phyloP scores from a whole-genome alignment of 2,329 filamentous ascomycete species.

The Cladophialophora bantiana region DNA sequence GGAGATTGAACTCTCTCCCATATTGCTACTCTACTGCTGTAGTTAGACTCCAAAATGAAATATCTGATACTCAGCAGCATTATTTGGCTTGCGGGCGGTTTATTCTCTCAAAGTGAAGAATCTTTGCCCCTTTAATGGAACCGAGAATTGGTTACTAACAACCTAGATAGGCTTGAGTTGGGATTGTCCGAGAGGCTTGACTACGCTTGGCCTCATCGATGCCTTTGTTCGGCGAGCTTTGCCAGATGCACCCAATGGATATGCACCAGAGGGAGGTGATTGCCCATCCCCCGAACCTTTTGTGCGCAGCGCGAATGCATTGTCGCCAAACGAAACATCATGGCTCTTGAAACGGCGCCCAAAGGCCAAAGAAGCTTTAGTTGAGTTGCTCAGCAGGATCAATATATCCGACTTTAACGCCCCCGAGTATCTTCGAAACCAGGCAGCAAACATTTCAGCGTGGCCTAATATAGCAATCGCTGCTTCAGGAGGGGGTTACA shows the following conservation, averaged over 20 bases:
- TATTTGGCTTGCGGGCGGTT: too few relatives aligned
- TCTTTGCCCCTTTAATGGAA: too few relatives aligned
- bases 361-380: conserved; percentile 79
- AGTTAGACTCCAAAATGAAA: too few relatives aligned
- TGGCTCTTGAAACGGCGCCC: conserved; percentile 77
- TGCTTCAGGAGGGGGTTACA: conserved; percentile 82
- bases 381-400: conserved; percentile 73
- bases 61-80: too few relatives aligned
- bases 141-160: too few relatives aligned
- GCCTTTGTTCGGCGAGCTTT: conserved; percentile 48
- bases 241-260: conserved; percentile 69
- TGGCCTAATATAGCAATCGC: conserved; percentile 77
- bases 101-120: too few relatives aligned
- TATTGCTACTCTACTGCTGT: too few relatives aligned
- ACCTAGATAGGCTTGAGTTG: too few relatives aligned
- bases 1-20: too few relatives aligned
- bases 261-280: conserved; percentile 70
- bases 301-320: conserved; percentile 66
- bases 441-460: conserved; percentile 62
- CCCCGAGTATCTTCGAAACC: conserved; percentile 70
- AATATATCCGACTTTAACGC: conserved; percentile 79
- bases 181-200: too few relatives aligned
- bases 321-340: conserved; percentile 74
- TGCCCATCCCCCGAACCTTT: conserved; percentile 74
- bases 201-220: too few relatives aligned